Base-by-base conservation (phyloP, 306 rosid genomes). In the Quercus robur region DNA sequence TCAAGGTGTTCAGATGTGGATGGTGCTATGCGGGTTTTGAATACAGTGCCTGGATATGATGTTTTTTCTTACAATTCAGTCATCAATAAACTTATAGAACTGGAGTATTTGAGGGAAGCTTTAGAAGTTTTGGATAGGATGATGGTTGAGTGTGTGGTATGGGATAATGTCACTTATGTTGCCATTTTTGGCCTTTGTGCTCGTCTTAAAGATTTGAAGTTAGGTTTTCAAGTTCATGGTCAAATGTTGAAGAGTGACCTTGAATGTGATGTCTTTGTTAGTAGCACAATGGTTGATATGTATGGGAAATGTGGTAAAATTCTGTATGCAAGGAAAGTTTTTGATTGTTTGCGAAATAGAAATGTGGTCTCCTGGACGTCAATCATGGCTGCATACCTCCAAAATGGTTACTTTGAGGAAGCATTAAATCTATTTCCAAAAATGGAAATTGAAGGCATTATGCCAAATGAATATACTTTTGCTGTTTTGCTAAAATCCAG, bases 311-410 rank as follows among this genome's bases (percentile, higher is more conserved):
- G 92, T 69, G 90, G 91, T 28, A 64, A 74, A 68, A 84, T 86
- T 73, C 33, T 28, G 51, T 73, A 71, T 77, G 92, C 97, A 26
- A 71, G 56, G 71, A 85, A 78, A n/a, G 30, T 85, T 80, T 91
- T 88, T 69, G 67, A 82, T 62, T 56, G 82, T 73, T 80, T 88
- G 80, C 81, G 14, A 72, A 67, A 64, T 17, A 83, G 75, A 38
- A 91, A 86, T 25, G 84, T 91, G 54, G 92, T 89, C 75, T 86
- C 83, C 3, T 89, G 97, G 97, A 89, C 93, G 5, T 84, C 92
- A 54, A 71, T 91, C 80, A 83, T 88, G 91, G 80, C 88, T 19
- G 92, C 89, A 56, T 81, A 85, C 84, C 77, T 80, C 77, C 92
- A 91, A 70, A 89, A 85, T 71, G 89, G 90, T 25, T 78, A 62